Base-by-base conservation (phyloP, 129 eudicot species). In the Artemisia annua region DNA sequence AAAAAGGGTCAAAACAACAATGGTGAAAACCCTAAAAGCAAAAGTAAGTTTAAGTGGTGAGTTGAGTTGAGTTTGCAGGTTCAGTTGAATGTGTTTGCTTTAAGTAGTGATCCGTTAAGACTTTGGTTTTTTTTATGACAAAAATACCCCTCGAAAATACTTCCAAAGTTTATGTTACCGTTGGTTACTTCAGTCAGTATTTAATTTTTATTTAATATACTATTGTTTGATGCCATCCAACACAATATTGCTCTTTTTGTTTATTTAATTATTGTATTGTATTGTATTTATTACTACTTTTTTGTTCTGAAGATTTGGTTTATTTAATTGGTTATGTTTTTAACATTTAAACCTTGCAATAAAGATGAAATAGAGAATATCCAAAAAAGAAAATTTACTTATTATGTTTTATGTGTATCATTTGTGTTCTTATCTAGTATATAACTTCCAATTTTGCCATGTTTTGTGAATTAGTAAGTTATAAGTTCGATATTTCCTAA, bases 161-260 rank as follows among this genome's bases (percentile, higher is more conserved):
- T 81, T 68, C 95, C 98, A 92, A 85, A 89, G 82, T 71, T 55
- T 59, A 82, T 87, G 95, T 93, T 87, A 93, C 98, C 92, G 97
- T 90, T 90, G 66, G 81, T 68, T 65, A 82, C 83, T 65, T 66
- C 75, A 24, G 67, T 67, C 49, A 71, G 24, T 71, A 71, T 64
- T 78, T 71, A 77, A 77, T 77, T 61, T 61, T 3, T 24, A 30
- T 32, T 19, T 39, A 39, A 7, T 39, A 39, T 39, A 1, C 7
- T 39, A 39, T 28, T 56, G 66, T 55, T 75, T 48, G 16, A 2
- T 18, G 66, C 72, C 81, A 63, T 51, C 67, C 67, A 48, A 43
- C 59, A 51, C 6, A 39, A 22, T 52, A 70, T 70, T 35, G 46
- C 20, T n/a, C 56, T 12, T 39, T n/a, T 75, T 57, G 63, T 44